Percentiles rank a stretch among this genome's conserved stretches.
phyloP scores from a whole-genome alignment of 352 stramenopile species.

The Pythium chondricola region DNA sequence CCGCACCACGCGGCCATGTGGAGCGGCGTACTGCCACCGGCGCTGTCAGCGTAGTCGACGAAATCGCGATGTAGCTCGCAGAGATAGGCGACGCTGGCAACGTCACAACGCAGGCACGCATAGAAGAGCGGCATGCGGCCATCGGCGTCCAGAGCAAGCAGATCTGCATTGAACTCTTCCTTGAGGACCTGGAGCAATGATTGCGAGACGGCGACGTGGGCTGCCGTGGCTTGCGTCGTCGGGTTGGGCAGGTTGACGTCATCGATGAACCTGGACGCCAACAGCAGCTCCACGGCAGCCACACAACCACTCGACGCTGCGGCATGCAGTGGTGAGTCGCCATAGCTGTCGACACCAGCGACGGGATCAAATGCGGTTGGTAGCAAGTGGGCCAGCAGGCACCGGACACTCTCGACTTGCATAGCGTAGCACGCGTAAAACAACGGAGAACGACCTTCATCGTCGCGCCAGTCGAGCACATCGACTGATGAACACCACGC shows the following conservation, averaged over 20 bases:
- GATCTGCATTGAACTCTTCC: slow-evolving; percentile 34
- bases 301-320: slow-evolving; percentile 32
- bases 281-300: slow-evolving; percentile 25
- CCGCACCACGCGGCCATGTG: slow-evolving; percentile 52
- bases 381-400: slow-evolving; percentile 25
- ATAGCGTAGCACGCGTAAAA: slow-evolving; percentile 70
- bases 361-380: slow-evolving; percentile 4
- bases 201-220: slow-evolving; percentile 38
- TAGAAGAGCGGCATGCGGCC: slow-evolving; percentile 59
- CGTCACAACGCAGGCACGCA: slow-evolving; percentile 45
- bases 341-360: slow-evolving; percentile 32
- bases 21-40: slow-evolving; percentile 56
- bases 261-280: slow-evolving; percentile 31
- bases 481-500: slow-evolving; percentile 4
- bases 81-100: slow-evolving; percentile 44
- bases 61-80: slow-evolving; percentile 50
- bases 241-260: slow-evolving; percentile 38
- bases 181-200: slow-evolving; percentile 31
- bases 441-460: slow-evolving; percentile 54
- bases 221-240: slow-evolving; percentile 24
- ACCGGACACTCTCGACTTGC: slow-evolving; percentile 36
- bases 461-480: slow-evolving; percentile 48
- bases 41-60: slow-evolving; percentile 54
- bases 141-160: slow-evolving; percentile 44
- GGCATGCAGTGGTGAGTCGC: slow-evolving; percentile 57